Base-by-base conservation (phyloP, 257 asterid species). In the Prunella vulgaris region DNA sequence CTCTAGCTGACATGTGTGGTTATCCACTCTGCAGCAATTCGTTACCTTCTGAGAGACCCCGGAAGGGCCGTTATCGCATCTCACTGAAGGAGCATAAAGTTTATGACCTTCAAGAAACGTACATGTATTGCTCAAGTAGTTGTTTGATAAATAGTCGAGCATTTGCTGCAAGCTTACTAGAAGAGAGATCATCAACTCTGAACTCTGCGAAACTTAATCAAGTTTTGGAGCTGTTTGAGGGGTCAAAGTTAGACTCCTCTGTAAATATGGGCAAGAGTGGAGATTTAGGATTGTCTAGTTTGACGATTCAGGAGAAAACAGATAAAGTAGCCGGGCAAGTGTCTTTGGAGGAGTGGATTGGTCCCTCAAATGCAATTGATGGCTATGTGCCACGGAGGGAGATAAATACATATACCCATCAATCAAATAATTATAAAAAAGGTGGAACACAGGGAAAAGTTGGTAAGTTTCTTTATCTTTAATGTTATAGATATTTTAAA, bases 281-380 rank as follows among this genome's bases (percentile, higher is more conserved):
- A 59, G 87, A 81, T 61, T 70, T 73, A 64, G 92, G 86, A 22
- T 73, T 77, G 59, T 80, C 92, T 6, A 70, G 77, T 68, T 81
- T 94, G 88, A 84, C 74, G 77, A 89, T 94, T 81, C 79, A 77
- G 82, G 97, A 94, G 88, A 89, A 80, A 68, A 59, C 71, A 1
- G 86, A 78, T 76, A 52, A 67, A 30, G 76, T 70, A 70, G 79
- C 78, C 38, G 91, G 87, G 69, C 91, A 87, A 69, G 87, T 89
- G 56, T 78, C 99, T 66, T 33, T 86, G 67, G 89, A 85, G 77
- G 99, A 89, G 81, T 94, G 99, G 97, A 71, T 87, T 71, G 99
- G 99, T 60, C 93, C 96, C 30, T 80, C 97, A 21, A 83, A 86
- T 79, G 97, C 97, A 17, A 87, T 94, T 78, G 99, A 94, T 64